Evolutionary conservation across 257 asterid genomes (phyloP), one percentile per base, ranked within the genome.

Genomic region (Penstemon davidsonii): DNA sequence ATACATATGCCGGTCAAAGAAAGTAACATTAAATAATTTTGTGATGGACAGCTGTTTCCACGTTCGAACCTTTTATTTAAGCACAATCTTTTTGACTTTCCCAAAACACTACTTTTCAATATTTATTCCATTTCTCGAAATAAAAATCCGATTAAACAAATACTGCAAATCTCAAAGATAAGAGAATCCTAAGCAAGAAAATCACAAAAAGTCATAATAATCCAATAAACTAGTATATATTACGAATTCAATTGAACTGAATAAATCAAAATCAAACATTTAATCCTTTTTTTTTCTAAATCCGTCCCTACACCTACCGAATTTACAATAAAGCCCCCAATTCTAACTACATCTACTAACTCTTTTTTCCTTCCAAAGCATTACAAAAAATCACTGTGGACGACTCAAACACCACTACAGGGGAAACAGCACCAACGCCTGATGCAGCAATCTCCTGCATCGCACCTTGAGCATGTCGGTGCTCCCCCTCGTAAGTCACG

Each of bases 401-500:
- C 37, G 85, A 83, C 70, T 78, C 84, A 2, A 80, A 83, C 66
- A 77, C 81, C 73, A 79, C 83, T 8, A 78, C 44, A 67, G 78
- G 83, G 0, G 70, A 10, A n/a, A 68, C 69, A 6, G 76, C 76
- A 9, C 56, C 68, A 8, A 3, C 62, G 61, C 61, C 57, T 0
- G 33, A 42, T 4, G 43, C 25, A 12, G 72, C 47, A 61, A 60
- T 79, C 78, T 75, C 86, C 81, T 72, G 85, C 75, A 69, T 51
- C 75, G 76, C 80, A 5, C 72, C 83, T 46, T 66, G 80, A 2
- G 69, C 51, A 60, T 90, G 97, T 12, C 79, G 76, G 76, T 91
- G 97, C 75, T 88, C 97, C 63, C 88, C 95, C 72, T 88, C 92
- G 76, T 91, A 88, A 4, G 96, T 88, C 56, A 88, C 91, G 15